Conservation (phyloP, 1,284 basidiomycete genomes). For the Mycena sp. region DNA sequence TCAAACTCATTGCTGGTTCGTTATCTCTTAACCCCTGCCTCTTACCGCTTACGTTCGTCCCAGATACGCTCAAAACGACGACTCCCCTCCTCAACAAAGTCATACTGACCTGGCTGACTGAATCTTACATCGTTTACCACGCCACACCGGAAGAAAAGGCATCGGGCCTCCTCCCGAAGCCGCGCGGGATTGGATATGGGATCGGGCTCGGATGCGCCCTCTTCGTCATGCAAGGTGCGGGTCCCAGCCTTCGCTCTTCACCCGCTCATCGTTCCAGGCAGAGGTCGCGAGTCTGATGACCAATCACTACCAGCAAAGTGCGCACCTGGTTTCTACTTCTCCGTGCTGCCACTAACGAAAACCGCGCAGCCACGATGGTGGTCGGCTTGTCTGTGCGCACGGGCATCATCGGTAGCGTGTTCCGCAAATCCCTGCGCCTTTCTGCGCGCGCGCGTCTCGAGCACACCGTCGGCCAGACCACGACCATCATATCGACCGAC, state of each 20-base stretch:
- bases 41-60: background rate
- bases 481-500: slow-evolving; percentile 77
- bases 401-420: slow-evolving; percentile 71
- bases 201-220: slow-evolving; percentile 65
- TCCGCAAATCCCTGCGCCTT: slow-evolving; percentile 76
- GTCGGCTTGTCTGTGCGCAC: slow-evolving; percentile 62
- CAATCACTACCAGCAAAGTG: slow-evolving; percentile 63
- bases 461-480: slow-evolving; percentile 73
- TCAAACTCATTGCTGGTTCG: slow-evolving; percentile 65
- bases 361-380: slow-evolving; percentile 55
- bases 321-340: slow-evolving; percentile 22
- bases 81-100: slow-evolving; percentile 71
- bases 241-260: background rate
- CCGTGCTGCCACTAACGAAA: background rate
- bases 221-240: slow-evolving; percentile 74
- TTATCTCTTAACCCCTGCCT: background rate
- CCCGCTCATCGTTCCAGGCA: slow-evolving; percentile 31
- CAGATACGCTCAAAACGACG: slow-evolving; percentile 67
- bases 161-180: slow-evolving; percentile 45
- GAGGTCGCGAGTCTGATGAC: slow-evolving; percentile 58
- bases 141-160: slow-evolving; percentile 49
- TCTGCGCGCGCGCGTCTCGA: slow-evolving; percentile 70
- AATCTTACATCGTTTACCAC: slow-evolving; percentile 58
- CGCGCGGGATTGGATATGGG: slow-evolving; percentile 59
- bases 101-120: slow-evolving; percentile 68